Evolutionary conservation across 1,284 basidiomycete species (phyloP).

Genomic region (Ganoderma multipileum): DNA sequence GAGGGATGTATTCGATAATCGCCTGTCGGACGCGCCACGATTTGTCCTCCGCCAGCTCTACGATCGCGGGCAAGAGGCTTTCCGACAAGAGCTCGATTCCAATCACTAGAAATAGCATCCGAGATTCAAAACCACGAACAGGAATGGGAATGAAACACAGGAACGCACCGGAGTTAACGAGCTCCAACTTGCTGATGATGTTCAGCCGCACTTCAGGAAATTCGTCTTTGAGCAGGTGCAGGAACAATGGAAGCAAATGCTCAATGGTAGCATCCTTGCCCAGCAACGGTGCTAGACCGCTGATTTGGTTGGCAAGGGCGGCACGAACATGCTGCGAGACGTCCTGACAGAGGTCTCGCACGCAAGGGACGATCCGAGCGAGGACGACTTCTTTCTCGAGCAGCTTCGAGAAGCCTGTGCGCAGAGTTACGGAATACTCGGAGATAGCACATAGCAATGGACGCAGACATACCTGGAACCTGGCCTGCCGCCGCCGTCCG

Average conservation of each 20-base stretch:
- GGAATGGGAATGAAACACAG: neutral
- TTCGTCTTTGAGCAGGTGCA: conserved; percentile 97
- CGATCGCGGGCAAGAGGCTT: conserved; percentile 96
- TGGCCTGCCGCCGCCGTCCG: conserved; percentile 96
- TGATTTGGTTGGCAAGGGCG: conserved; percentile 96
- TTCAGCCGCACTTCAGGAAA: conserved; percentile 98
- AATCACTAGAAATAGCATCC: conserved; percentile 69
- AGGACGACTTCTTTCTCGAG: conserved; percentile 96
- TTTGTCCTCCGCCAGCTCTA: conserved; percentile 98
- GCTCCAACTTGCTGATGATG: conserved; percentile 98
- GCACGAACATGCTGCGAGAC: conserved; percentile 97
- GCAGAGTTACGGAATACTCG: conserved; percentile 9
- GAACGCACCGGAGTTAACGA: conserved; percentile 87
- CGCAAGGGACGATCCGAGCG: conserved; percentile 94
- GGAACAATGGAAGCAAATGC: conserved; percentile 95
- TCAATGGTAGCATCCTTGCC: conserved; percentile 96
- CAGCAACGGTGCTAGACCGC: conserved; percentile 94
- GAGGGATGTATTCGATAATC: conserved; percentile 98
- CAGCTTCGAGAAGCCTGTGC: conserved; percentile 93
- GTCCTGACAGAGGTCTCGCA: conserved; percentile 94
- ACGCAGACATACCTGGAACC: conserved; percentile 79
- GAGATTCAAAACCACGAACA: neutral
- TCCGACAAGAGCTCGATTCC: conserved; percentile 97
- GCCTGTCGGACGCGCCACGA: conserved; percentile 99
- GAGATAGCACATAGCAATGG: neutral